Base-by-base conservation (phyloP, 345 rosid genomes). In the Dovyalis caffra region DNA sequence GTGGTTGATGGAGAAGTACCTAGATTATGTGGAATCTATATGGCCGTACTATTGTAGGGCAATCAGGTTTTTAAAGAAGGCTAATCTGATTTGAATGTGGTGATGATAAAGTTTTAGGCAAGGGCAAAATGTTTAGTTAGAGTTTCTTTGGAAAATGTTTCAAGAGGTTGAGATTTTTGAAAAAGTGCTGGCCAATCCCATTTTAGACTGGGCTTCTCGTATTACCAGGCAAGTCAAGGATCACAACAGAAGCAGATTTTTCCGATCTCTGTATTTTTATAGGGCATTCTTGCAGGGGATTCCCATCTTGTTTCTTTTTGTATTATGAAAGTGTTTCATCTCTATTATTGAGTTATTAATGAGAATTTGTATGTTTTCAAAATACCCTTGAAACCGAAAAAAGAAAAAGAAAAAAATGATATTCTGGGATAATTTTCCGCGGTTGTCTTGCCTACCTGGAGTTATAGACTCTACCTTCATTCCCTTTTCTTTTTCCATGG, bases 21-120 rank as follows among this genome's bases (percentile, higher is more conserved):
- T 95, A 84, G 97, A 91, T 76, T 92, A 72, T 73, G 85, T 95
- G 73, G 97, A 95, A 75, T 90, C 92, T 35, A 76, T 94, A 81
- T 94, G 99, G 97, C 97, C 97, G n/a, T 84, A 82, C 80, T 92
- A 95, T 82, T 95, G 99, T 83, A 85, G 95, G 83, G 90, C 97
- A 49, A 88, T 95, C 85, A 87, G 99, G 81, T 95, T 92, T 82
- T 85, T 95, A 31, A 95, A 95, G 86, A 95, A 89, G 86, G 97
- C 97, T 72, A 90, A 92, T 82, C 82, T 95, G 69, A 86, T 95
- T 66, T 92, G 84, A 79, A 32, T 66, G 29, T 70, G 68, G 28
- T 60, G 32, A 72, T 64, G 11, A 21, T 21, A 23, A 35, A 67
- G 31, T 40, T 71, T 29, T 63, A 21, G 74, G 56, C 3, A 26